These are phyloP conservation scores for Botrytis tulipae DNA, from an alignment of 2,329 filamentous ascomycete genomes.

Conservation along the genomic window DNA sequence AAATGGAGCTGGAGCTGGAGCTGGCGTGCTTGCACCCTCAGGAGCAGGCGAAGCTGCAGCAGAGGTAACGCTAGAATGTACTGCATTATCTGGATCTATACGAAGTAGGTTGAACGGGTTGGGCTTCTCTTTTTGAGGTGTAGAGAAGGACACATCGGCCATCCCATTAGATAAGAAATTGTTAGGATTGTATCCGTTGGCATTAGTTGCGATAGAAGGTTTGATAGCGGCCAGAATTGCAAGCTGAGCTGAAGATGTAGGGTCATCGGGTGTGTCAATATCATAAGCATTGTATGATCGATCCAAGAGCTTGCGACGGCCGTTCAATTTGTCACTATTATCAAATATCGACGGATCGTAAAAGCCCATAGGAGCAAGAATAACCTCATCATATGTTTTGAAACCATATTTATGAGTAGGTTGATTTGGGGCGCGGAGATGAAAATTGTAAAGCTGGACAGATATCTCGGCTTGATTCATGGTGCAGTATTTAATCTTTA, in stretches of 20 bases:
- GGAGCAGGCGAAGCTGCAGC: slow-evolving; percentile 85
- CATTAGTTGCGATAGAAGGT: slow-evolving; percentile 51
- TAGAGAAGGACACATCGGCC: slow-evolving; percentile 48
- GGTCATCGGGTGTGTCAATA: slow-evolving; percentile 81
- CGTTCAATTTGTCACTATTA: slow-evolving; percentile 72
- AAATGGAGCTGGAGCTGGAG: slow-evolving; percentile 58
- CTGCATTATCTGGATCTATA: slow-evolving; percentile 58
- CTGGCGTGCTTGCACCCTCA: slow-evolving; percentile 66
- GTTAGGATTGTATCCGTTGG: slow-evolving; percentile 44
- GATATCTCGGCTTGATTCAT: slow-evolving; percentile 88
- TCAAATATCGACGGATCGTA: slow-evolving; percentile 89
- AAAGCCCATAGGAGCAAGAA: slow-evolving; percentile 92
- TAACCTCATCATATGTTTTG: slow-evolving; percentile 95
- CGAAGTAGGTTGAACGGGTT: slow-evolving; percentile 71
- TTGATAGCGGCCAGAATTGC: slow-evolving; percentile 60
- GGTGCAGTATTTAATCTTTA: slow-evolving; percentile 91
- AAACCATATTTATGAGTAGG: slow-evolving; percentile 91
- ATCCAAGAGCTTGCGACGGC: slow-evolving; percentile 77
- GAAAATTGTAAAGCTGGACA: slow-evolving; percentile 85
- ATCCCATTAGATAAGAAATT: slow-evolving; percentile 37
- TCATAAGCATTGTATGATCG: slow-evolving; percentile 95
- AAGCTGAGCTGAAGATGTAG: slow-evolving; percentile 78
- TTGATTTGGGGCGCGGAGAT: slow-evolving; percentile 82
- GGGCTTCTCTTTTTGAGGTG: slow-evolving; percentile 60
- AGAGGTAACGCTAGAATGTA: slow-evolving; percentile 74